These are phyloP conservation scores for Malus hybrid DNA, from an alignment of 331 rosid genomes.

Conservation along the genomic window DNA sequence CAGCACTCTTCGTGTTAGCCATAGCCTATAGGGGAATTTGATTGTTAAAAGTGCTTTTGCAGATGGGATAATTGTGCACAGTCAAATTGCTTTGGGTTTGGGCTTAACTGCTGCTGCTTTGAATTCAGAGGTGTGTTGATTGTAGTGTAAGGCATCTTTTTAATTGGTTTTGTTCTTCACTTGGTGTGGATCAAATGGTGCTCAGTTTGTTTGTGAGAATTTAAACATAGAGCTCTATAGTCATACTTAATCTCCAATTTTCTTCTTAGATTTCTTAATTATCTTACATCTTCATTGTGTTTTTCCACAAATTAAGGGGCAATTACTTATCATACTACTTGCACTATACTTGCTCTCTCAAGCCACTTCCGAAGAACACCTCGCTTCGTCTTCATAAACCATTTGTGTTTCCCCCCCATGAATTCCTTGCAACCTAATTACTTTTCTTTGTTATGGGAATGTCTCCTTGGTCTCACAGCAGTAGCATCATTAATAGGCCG, in stretches of 20 bases:
- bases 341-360: background rate
- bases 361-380: constrained; percentile 5
- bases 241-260: constrained; percentile 34
- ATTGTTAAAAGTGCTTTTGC: too few species aligned
- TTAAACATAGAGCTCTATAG: constrained; percentile 44
- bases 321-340: background rate
- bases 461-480: background rate
- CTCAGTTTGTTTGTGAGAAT: constrained; percentile 54
- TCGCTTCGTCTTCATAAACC: background rate
- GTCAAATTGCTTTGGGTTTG: too few species aligned
- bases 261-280: constrained; percentile 23
- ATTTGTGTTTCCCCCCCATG: background rate
- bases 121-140: constrained; percentile 66
- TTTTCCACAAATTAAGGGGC: background rate
- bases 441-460: background rate
- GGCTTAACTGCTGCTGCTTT: constrained; percentile 46
- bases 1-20: background rate
- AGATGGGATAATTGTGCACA: too few species aligned
- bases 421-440: background rate
- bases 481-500: background rate
- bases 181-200: constrained; percentile 55
- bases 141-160: constrained; percentile 31
- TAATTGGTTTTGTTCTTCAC: constrained; percentile 40
- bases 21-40: background rate
- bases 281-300: constrained; percentile 22